These are phyloP conservation scores for Asterochloris sp. DNA, from an alignment of 139 green algal species.

Conservation along the genomic window DNA sequence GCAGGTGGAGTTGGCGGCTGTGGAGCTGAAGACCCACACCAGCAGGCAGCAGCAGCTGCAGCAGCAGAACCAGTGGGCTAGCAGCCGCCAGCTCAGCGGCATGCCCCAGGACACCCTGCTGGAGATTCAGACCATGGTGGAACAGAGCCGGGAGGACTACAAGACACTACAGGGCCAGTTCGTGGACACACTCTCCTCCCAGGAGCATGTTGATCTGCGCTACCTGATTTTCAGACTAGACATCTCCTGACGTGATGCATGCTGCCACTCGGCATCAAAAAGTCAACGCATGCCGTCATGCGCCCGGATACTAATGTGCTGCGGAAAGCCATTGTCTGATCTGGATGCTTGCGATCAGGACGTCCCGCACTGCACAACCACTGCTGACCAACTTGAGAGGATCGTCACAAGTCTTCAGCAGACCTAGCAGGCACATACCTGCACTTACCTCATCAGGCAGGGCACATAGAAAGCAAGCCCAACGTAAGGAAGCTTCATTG, in stretches of 20 bases:
- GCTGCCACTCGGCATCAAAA: neutral
- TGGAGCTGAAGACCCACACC: neutral
- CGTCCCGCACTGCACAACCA: no score
- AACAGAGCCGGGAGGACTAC: neutral
- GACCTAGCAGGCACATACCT: no score
- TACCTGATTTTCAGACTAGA: constrained; percentile 15
- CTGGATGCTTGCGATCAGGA: no score
- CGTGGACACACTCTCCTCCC: neutral
- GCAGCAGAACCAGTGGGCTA: neutral
- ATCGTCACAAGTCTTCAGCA: no score
- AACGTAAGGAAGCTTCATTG: no score
- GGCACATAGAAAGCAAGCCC: no score
- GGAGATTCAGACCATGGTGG: neutral
- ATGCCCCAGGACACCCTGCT: neutral
- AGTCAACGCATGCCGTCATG: neutral
- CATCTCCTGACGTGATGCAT: neutral
- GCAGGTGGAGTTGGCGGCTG: neutral
- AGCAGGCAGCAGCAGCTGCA: neutral
- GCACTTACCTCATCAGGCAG: no score
- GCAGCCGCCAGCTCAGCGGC: neutral
- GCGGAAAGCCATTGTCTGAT: no score
- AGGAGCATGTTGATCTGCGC: constrained; percentile 12
- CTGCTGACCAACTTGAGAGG: no score
- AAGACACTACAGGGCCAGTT: constrained; percentile 6
- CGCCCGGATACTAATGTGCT: no score